A percentile compares a stretch with the other conserved stretches of the same genome.
phyloP scores from a whole-genome alignment of 257 asterid genomes.

The Galeopsis tetrahit region DNA sequence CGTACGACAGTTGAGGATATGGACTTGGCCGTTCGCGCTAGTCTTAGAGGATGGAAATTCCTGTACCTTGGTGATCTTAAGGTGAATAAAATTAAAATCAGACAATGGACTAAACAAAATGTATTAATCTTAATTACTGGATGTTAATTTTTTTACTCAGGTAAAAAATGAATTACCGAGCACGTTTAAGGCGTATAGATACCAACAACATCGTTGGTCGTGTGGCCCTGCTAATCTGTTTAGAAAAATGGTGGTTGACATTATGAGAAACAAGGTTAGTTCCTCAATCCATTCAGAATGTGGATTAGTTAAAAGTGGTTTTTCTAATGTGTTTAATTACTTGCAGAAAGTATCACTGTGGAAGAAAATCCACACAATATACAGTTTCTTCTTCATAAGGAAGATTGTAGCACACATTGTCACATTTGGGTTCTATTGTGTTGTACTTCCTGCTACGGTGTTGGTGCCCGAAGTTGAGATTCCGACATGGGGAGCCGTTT shows the following conservation, averaged over 20 bases:
- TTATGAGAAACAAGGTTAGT: conserved; percentile 73
- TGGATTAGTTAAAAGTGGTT: not conserved
- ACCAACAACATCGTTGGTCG: conserved; percentile 98
- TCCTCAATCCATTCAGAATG: not conserved
- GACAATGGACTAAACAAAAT: not conserved
- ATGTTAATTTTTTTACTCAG: conserved; percentile 35
- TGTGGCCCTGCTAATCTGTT: conserved; percentile 98
- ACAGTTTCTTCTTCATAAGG: conserved; percentile 92
- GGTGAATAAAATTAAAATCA: conserved; percentile 38
- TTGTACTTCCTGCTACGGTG: conserved; percentile 84
- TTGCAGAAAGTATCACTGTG: conserved; percentile 82
- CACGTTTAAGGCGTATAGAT: conserved; percentile 88
- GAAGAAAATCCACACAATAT: conserved; percentile 89
- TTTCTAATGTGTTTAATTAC: not conserved
- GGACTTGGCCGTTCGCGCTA: conserved; percentile 98
- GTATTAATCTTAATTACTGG: not conserved
- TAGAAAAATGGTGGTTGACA: conserved; percentile 80
- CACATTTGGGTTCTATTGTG: conserved; percentile 76
- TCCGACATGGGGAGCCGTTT: conserved; percentile 94
- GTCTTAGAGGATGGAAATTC: conserved; percentile 94
- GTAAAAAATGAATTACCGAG: conserved; percentile 96
- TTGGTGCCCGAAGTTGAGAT: conserved; percentile 85
- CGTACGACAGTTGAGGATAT: conserved; percentile 96
- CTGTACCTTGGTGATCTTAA: conserved; percentile 68
- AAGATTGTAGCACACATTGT: conserved; percentile 89